Evolutionary conservation across 257 asterid genomes (phyloP), one percentile per base, ranked within the genome.

Genomic region (Solanum clarkiae): DNA sequence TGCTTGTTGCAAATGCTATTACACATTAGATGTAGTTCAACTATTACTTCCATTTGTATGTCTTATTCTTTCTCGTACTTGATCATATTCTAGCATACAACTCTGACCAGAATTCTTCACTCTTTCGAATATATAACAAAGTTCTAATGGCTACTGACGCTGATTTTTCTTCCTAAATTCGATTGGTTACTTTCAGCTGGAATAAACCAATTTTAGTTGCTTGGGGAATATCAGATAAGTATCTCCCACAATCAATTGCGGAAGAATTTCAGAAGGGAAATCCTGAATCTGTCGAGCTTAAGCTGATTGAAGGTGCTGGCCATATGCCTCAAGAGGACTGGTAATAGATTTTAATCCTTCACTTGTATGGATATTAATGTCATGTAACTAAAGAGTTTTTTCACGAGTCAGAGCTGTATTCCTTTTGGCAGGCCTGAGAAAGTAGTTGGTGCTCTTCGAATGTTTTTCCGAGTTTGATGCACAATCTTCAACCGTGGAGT

Each of bases 311-410:
- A 92, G 99, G 99, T 26, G 99, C 99, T 18, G 98, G 99, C 57
- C 99, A 96, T 86, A 96, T 96, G 98, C 99, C 99, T 4, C 98
- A 95, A 87, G 99, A 95, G 90, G 99, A 96, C 90, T 96, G 98
- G 99, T 96, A 96, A 75, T 18, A 84, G 18, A 60, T 68, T 84
- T 59, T 59, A 71, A 32, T 26, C 57, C 42, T 74, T 69, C n/a
- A 5, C 75, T 42, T 63, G 3, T 82, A 44, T 47, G 82, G 82
- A 75, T 55, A 57, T 40, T 69, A 68, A 60, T 82, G 84, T 86
- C 65, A 72, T 69, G 63, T 60, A 57, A 32, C 20, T 81, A 16
- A 83, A 57, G 10, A 72, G 9, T n/a, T n/a, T 36, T n/a, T 82
- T 74, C 45, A 79, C 17, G 0, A 79, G 49, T 53, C 49, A 16